These are phyloP conservation scores for Acanthamoeba triangularis DNA, from an alignment of 208 protist species.

Conservation along the genomic window DNA sequence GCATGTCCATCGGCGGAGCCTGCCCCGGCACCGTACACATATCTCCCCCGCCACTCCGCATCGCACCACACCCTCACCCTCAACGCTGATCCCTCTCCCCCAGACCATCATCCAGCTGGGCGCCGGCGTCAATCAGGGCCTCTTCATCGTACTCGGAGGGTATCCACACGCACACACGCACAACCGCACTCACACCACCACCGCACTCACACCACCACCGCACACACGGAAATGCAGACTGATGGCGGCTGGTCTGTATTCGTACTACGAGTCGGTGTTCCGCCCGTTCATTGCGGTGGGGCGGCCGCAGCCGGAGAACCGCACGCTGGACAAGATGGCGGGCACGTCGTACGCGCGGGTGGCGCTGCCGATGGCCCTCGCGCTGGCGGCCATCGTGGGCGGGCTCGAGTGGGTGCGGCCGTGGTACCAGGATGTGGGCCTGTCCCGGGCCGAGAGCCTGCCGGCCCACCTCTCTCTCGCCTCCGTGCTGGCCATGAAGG, in stretches of 20 bases:
- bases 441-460: neutral
- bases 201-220: neutral
- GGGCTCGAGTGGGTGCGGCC: constrained; percentile 4
- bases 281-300: neutral
- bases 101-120: neutral
- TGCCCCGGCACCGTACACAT: constrained; percentile 16
- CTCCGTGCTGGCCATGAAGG: constrained; percentile 17
- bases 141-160: constrained; percentile 44
- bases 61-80: neutral
- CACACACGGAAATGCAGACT: neutral
- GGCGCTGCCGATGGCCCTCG: neutral
- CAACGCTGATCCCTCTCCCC: neutral
- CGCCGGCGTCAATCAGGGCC: neutral
- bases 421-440: neutral
- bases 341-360: constrained; percentile 26
- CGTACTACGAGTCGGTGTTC: constrained; percentile 46
- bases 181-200: neutral
- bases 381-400: neutral
- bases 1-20: constrained; percentile 45
- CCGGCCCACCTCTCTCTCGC: neutral
- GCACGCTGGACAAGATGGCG: neutral
- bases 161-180: neutral
- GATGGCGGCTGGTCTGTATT: constrained; percentile 40
- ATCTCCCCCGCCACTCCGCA: neutral
- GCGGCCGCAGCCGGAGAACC: neutral